Conservation (phyloP, 306 rosid species). For the Vigna nakashimae region DNA sequence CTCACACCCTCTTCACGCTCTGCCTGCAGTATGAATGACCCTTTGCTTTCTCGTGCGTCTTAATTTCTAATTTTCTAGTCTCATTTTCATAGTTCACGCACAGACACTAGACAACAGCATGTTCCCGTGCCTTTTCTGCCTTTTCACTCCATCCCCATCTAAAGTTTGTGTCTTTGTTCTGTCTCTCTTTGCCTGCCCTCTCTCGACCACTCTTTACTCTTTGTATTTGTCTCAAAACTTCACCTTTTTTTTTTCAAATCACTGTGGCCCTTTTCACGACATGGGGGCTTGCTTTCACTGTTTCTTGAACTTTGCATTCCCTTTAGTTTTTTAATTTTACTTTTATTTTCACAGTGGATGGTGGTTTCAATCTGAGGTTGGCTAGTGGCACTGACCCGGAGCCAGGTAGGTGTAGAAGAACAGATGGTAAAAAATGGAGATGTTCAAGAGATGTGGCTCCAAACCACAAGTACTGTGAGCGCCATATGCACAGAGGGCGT, state of each 20-base stretch:
- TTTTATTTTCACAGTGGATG: constrained; percentile 45
- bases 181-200: background rate
- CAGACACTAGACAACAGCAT: background rate
- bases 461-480: constrained; percentile 77
- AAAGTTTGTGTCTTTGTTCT: constrained; percentile 43
- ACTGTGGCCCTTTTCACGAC: constrained; percentile 34
- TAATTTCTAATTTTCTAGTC: background rate
- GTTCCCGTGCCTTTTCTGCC: background rate
- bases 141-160: constrained; percentile 20
- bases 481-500: constrained; percentile 94
- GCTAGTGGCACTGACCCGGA: constrained; percentile 68
- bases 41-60: background rate
- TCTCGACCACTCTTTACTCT: constrained; percentile 8
- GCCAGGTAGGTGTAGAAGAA: constrained; percentile 80
- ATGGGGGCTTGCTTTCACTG: constrained; percentile 28
- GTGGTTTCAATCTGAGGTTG: constrained; percentile 62
- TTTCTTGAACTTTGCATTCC: constrained; percentile 41
- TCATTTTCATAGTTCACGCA: constrained; percentile 10
- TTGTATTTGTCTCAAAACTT: constrained; percentile 18
- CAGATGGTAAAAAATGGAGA: constrained; percentile 93
- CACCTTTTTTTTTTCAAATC: constrained; percentile 37
- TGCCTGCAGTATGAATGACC: constrained; percentile 48
- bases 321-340: background rate
- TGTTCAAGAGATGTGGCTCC: constrained; percentile 86
- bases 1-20: constrained; percentile 42